Conservation (phyloP, 2,329 filamentous ascomycete species). For the Xylariaceae sp. region DNA sequence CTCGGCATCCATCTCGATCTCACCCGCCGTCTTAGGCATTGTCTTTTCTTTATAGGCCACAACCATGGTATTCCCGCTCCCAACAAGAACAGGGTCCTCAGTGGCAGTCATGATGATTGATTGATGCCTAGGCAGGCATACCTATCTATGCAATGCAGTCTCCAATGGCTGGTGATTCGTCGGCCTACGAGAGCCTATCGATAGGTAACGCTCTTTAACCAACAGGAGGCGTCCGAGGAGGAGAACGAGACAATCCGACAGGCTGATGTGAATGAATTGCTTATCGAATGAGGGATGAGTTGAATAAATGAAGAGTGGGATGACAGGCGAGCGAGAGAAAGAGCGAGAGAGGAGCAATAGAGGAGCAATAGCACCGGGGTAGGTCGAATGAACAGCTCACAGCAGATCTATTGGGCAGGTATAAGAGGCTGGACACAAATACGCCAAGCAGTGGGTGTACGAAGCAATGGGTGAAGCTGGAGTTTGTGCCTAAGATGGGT, state of each 20-base stretch:
- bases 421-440: background rate
- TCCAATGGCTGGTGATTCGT: background rate
- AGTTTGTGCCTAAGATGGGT: slow-evolving; percentile 22
- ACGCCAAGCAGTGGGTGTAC: slow-evolving; percentile 8
- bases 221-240: background rate
- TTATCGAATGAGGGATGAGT: background rate
- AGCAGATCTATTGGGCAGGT: background rate
- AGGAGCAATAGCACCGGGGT: background rate
- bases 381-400: background rate
- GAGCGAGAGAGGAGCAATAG: background rate
- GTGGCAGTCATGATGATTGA: slow-evolving; percentile 14
- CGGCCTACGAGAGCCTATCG: background rate
- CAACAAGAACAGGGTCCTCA: background rate
- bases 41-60: slow-evolving; percentile 11
- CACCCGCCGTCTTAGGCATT: background rate
- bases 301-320: background rate
- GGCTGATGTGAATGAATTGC: background rate
- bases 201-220: background rate
- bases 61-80: background rate
- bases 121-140: slow-evolving; percentile 14
- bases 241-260: background rate
- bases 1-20: slow-evolving; percentile 14
- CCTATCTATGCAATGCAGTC: background rate
- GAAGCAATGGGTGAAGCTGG: slow-evolving; percentile 5
- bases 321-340: background rate